Evolutionary conservation across 305 asterid species (phyloP), one percentile per base, ranked within the genome.

Genomic region (Fraxinus baroniana): DNA sequence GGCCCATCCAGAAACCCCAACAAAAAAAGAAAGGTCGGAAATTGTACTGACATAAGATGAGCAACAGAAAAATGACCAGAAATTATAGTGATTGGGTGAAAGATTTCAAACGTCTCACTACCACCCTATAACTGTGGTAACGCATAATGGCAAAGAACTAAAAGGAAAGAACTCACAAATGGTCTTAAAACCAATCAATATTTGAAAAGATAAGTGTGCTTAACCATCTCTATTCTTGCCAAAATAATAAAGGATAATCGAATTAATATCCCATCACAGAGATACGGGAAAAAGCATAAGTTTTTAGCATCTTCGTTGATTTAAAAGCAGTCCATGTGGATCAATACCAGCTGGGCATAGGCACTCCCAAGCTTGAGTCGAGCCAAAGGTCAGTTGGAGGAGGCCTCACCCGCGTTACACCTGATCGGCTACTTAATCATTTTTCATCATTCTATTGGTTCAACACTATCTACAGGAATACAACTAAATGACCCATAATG

Each of bases 21-120:
- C 46, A 66, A 78, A 79, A 79, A 55, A 79, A 81, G 39, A 18
- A 44, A 36, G 57, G 26, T 74, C 62, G 22, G 37, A 71, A 81
- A 36, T 24, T 74, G 41, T 49, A 75, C 49, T 60, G 78, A 68
- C 70, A 76, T 71, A 66, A 57, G 37, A 74, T 12, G 9, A 57
- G 81, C 55, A 68, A 60, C 78, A 35, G 33, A n/a, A 66, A 33
- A 71, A 64, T 2, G 7, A 79, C 77, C 74, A 2, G 44, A 62
- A 22, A 22, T 22, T 71, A 77, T 71, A 49, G 73, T 57, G 72
- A 64, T 22, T 68, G 70, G 78, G 20, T 55, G 76, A 33, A 64
- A 66, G 62, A 80, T 84, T 72, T 72, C 81, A 78, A 79, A 71
- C 32, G 28, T 66, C 22, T 32, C 77, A n/a, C 46, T 35, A 33